Percentiles rank a stretch among this genome's conserved stretches.
Conservation (phyloP, 164 flowering plant genomes). For the Tetracentron sinense region DNA sequence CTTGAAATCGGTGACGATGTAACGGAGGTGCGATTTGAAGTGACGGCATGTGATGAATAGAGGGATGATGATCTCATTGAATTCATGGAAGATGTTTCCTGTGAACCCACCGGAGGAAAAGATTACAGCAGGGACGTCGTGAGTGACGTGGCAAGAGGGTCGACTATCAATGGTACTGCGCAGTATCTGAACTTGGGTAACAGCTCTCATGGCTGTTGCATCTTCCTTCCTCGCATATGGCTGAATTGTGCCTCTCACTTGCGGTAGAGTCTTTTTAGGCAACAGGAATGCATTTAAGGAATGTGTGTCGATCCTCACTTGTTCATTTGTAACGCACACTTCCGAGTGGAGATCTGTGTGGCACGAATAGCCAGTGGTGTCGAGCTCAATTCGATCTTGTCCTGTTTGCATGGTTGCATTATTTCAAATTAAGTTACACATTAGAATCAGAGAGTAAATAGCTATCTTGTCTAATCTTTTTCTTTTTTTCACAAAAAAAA, state of each 20-base stretch:
- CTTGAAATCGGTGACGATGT: slow-evolving; percentile 33
- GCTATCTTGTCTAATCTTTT: too few relatives aligned
- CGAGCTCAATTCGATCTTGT: slow-evolving; percentile 24
- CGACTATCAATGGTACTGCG: slow-evolving; percentile 7
- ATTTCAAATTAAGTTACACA: too few relatives aligned
- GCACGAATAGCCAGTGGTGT: slow-evolving; percentile 31
- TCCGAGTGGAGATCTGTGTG: slow-evolving; percentile 18
- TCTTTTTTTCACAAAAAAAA: too few relatives aligned
- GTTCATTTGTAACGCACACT: slow-evolving; percentile 26
- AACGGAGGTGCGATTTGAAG: slow-evolving; percentile 22
- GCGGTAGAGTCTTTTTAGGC: slow-evolving; percentile 1
- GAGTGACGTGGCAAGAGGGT: slow-evolving; percentile 32
- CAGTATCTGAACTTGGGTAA: slow-evolving; percentile 27
- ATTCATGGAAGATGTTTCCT: slow-evolving; percentile 48
- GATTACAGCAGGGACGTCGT: slow-evolving; percentile 41
- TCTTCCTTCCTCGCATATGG: slow-evolving; percentile 43
- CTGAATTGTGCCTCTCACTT: slow-evolving; percentile 2
- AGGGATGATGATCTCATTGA: slow-evolving; percentile 43
- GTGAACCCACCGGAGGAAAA: slow-evolving; percentile 41
- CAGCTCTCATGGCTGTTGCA: slow-evolving; percentile 7
- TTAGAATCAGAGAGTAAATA: too few relatives aligned
- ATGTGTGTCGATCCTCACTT: slow-evolving; percentile 24
- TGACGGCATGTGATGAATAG: slow-evolving; percentile 41
- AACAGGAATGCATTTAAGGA: slow-evolving; percentile 24
- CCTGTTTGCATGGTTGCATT: slow-evolving; percentile 18